These are phyloP conservation scores for Nakazawaea anatomiae DNA, from an alignment of 805 yeast species.

Conservation along the genomic window DNA sequence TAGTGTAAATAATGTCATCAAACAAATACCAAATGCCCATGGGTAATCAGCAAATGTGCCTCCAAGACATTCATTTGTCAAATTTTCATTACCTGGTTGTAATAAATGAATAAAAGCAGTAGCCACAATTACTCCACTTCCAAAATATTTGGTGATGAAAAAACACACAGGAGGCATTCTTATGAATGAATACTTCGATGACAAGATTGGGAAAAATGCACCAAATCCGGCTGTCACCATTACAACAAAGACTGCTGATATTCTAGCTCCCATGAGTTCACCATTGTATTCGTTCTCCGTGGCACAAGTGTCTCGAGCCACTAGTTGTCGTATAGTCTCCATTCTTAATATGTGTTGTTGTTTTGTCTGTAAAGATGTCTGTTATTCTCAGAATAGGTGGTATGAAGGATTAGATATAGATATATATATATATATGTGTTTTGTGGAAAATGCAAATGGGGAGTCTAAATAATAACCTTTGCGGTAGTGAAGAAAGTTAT, in stretches of 20 bases:
- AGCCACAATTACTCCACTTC: slow-evolving; percentile 73
- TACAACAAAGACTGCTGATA: slow-evolving; percentile 50
- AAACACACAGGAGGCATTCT: slow-evolving; percentile 40
- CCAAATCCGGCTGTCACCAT: slow-evolving; percentile 46
- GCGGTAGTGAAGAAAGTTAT: too few relatives aligned
- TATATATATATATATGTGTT: too few relatives aligned
- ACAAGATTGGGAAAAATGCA: slow-evolving; percentile 46
- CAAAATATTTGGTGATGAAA: slow-evolving; percentile 47
- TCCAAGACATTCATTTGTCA: slow-evolving; percentile 50
- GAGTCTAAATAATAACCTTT: too few relatives aligned
- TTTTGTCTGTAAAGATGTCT: background rate
- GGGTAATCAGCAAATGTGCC: slow-evolving; percentile 41
- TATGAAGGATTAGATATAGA: too few relatives aligned
- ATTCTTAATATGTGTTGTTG: background rate
- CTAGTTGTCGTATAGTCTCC: slow-evolving; percentile 13
- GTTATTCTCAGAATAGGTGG: background rate
- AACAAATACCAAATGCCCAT: slow-evolving; percentile 36
- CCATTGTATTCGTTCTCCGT: slow-evolving; percentile 33
- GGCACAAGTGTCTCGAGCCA: slow-evolving; percentile 24
- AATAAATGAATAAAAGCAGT: slow-evolving; percentile 69
- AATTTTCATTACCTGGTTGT: slow-evolving; percentile 50
- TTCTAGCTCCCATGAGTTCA: slow-evolving; percentile 35
- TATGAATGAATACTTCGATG: slow-evolving; percentile 45
- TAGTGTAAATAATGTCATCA: slow-evolving; percentile 32
- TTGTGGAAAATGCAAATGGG: too few relatives aligned